A percentile compares a stretch with the other conserved stretches of the same genome.
These are phyloP conservation scores for Pyrus communis DNA, from an alignment of 306 rosid species.

Conservation along the genomic window DNA sequence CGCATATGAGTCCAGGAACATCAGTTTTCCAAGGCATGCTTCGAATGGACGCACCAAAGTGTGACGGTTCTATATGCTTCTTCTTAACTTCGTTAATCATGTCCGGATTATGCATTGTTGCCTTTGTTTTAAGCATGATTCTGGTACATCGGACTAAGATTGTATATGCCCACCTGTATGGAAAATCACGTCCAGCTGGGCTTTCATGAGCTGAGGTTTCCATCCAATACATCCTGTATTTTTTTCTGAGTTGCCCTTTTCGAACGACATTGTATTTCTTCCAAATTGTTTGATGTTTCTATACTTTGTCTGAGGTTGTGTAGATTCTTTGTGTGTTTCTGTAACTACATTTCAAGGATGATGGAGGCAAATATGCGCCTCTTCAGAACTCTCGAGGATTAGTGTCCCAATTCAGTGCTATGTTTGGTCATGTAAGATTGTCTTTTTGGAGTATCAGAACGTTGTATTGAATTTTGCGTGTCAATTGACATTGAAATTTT, in stretches of 20 bases:
- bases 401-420: background rate
- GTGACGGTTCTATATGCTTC: conserved; percentile 71
- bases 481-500: background rate
- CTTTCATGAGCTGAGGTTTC: background rate
- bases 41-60: conserved; percentile 32
- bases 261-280: background rate
- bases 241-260: background rate
- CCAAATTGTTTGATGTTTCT: conserved; percentile 2
- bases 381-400: background rate
- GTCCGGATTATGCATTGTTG: conserved; percentile 65
- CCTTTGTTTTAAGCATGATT: conserved; percentile 54
- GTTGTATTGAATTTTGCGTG: conserved; percentile 9
- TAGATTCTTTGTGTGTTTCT: background rate
- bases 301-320: conserved; percentile 1
- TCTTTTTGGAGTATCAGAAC: background rate
- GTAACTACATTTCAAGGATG: background rate
- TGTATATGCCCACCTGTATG: conserved; percentile 69
- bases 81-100: conserved; percentile 62
- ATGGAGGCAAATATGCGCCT: background rate
- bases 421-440: background rate
- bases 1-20: conserved; percentile 18
- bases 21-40: conserved; percentile 28
- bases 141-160: conserved; percentile 65
- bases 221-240: background rate
- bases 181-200: conserved; percentile 39